Base-by-base conservation (phyloP, 2,329 filamentous ascomycete species). In the Xylariales sp. region DNA sequence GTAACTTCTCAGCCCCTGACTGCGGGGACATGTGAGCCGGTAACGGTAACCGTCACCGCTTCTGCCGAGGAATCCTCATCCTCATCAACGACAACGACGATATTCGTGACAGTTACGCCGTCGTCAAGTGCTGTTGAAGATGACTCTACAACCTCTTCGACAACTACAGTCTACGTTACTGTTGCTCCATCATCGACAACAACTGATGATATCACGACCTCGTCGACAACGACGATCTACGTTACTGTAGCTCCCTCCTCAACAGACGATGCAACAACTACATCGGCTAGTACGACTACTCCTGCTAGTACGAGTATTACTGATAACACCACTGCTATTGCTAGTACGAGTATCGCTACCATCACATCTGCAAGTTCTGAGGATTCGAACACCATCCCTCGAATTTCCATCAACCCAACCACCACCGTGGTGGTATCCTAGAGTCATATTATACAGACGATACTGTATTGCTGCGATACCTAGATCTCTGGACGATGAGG, bases 321-420 rank as follows among this genome's bases (percentile, higher is more conserved):
- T n/a, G n/a, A 8, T 8, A 27, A 27, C n/a, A n/a, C n/a, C n/a
- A n/a, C n/a, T n/a, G n/a, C n/a, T n/a, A n/a, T n/a, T n/a, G n/a
- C n/a, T n/a, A n/a, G n/a, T n/a, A n/a, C n/a, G n/a, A n/a, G n/a
- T n/a, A n/a, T n/a, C n/a, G n/a, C n/a, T n/a, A n/a, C n/a, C n/a
- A n/a, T n/a, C n/a, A n/a, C n/a, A n/a, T n/a, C n/a, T n/a, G n/a
- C n/a, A n/a, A n/a, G n/a, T 3, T 18, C 11, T 4, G 15, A 16
- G 18, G 18, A 39, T 21, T 12, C 36, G 8, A 31, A 25, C 7
- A 41, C 32, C 14, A 45, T 45, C n/a, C 43, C 43, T 12, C 38
- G 40, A 31, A 31, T 45, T 6, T 42, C 39, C 14, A 45, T 45
- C 22, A 45, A 42, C 29, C 43, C 43, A 14, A 38, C 31, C 27